Evolutionary conservation across 1,139 yeast species (phyloP).

Genomic region (Suhomyces maxii): DNA sequence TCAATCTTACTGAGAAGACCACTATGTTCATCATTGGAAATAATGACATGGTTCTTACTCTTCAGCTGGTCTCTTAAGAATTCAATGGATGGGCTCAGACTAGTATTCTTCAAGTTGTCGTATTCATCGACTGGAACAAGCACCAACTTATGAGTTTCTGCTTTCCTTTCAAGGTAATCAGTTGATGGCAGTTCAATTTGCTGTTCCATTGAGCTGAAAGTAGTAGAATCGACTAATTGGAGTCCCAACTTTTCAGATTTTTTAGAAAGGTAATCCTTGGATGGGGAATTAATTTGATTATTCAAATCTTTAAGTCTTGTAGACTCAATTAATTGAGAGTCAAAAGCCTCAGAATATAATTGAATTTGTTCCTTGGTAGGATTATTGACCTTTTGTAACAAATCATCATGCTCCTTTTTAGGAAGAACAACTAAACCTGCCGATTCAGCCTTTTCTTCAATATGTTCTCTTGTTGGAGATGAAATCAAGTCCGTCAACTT

Average conservation of each 20-base stretch:
- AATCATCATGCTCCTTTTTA: constrained; percentile 14
- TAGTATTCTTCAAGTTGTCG: constrained; percentile 13
- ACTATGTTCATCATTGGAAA: constrained; percentile 21
- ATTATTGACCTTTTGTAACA: constrained; percentile 9
- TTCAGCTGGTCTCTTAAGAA: constrained; percentile 19
- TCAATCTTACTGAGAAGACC: constrained; percentile 11
- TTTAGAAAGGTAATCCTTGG: constrained; percentile 9
- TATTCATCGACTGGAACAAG: constrained; percentile 11
- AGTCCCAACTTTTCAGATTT: constrained; percentile 8
- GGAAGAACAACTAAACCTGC: constrained; percentile 22
- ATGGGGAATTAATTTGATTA: constrained; percentile 7
- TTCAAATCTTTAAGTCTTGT: constrained; percentile 4
- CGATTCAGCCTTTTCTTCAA: constrained; percentile 33
- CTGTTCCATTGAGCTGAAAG: constrained; percentile 5
- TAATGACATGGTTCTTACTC: constrained; percentile 18
- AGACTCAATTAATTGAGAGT: constrained; percentile 6
- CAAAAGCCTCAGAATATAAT: constrained; percentile 5
- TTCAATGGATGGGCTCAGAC: constrained; percentile 23
- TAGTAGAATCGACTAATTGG: constrained; percentile 4
- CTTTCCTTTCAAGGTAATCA: constrained; percentile 21
- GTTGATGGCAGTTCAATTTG: constrained; percentile 23
- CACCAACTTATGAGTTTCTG: constrained; percentile 12
- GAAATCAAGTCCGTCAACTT: constrained; percentile 27
- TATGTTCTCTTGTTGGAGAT: constrained; percentile 37
- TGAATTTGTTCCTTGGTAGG: constrained; percentile 14